A percentile compares a stretch with the other conserved stretches of the same genome.
Conservation (phyloP, 257 asterid genomes). For the Fraxinus quadrangulata region DNA sequence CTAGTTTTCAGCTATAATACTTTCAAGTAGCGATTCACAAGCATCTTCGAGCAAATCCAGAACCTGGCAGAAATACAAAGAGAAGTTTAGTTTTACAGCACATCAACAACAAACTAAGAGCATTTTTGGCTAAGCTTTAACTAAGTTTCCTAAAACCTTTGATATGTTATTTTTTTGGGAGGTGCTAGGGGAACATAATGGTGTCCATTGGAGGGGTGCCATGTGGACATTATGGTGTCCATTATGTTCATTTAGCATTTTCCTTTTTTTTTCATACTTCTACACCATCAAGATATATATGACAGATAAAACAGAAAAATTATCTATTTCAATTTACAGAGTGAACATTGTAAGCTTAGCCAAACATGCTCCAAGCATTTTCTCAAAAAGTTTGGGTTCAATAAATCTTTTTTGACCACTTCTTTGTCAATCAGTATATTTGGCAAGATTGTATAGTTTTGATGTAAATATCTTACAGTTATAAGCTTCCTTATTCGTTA, state of each 20-base stretch:
- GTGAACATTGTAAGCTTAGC: no score
- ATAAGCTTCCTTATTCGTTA: no score
- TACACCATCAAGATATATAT: not conserved
- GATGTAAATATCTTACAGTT: no score
- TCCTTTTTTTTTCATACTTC: not conserved
- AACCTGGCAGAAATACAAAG: slow-evolving; percentile 53
- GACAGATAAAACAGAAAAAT: not conserved
- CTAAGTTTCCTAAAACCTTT: not conserved
- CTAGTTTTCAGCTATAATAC: slow-evolving; percentile 33
- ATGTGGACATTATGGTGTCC: no score
- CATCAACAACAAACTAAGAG: not conserved
- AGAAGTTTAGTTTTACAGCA: not conserved
- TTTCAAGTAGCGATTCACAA: slow-evolving; percentile 70
- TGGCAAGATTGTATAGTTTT: no score
- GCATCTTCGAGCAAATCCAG: slow-evolving; percentile 90
- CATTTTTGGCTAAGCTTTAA: not conserved
- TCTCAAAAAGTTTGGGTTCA: not conserved
- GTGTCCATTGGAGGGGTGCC: no score
- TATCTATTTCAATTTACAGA: no score
- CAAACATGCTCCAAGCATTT: not conserved
- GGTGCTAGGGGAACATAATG: no score
- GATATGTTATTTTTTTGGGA: not conserved
- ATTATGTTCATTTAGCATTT: no score
- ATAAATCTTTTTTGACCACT: not conserved
- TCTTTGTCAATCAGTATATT: not conserved